Evolutionary conservation across 805 yeast genomes (phyloP).

Genomic region (Scheffersomyces stipitis): DNA sequence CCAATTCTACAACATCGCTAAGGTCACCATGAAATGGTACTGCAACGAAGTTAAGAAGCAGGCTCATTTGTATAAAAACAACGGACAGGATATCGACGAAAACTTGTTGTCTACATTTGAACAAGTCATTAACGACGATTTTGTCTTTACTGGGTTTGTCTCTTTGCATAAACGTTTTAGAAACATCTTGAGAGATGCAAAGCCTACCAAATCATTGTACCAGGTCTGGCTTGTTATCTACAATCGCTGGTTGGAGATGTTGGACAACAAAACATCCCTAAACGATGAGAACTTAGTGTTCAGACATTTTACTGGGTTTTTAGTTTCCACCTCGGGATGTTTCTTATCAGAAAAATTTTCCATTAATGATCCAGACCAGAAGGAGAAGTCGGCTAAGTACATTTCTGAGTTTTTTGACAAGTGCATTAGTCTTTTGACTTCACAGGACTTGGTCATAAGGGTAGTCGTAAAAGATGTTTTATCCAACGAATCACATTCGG

Average conservation of each 20-base stretch:
- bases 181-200: constrained; percentile 28
- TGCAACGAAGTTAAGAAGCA: constrained; percentile 6
- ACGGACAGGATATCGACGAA: constrained; percentile 11
- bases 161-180: constrained; percentile 72
- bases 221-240: constrained; percentile 48
- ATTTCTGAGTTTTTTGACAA: constrained; percentile 50
- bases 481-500: constrained; percentile 63
- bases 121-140: constrained; percentile 49
- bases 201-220: constrained; percentile 39
- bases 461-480: constrained; percentile 74
- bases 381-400: constrained; percentile 30
- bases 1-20: constrained; percentile 42
- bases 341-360: constrained; percentile 40
- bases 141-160: constrained; percentile 65
- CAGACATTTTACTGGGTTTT: constrained; percentile 68
- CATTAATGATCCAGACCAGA: constrained; percentile 18
- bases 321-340: constrained; percentile 70
- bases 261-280: constrained; percentile 22
- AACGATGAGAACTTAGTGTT: constrained; percentile 48
- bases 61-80: neutral
- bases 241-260: constrained; percentile 45
- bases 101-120: constrained; percentile 29
- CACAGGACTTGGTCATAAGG: constrained; percentile 53
- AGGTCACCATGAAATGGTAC: constrained; percentile 29
- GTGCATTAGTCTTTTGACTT: constrained; percentile 49